Percentiles rank a stretch among this genome's conserved stretches.
phyloP scores from a whole-genome alignment of 768 basidiomycete species.

The Suillus luteus region DNA sequence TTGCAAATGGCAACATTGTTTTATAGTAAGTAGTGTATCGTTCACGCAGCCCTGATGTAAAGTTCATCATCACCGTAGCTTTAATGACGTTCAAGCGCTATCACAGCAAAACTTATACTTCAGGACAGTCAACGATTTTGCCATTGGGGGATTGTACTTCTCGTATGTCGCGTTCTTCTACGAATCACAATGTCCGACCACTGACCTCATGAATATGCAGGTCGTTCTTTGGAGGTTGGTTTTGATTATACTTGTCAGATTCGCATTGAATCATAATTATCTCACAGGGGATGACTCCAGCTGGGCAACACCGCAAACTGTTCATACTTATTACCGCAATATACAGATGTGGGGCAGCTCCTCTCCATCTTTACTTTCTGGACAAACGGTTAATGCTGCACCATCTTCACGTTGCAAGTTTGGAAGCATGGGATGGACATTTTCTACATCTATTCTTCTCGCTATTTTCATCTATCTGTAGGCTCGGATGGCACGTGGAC shows the following conservation, averaged over 20 bases:
- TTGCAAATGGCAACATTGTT: constrained; percentile 74
- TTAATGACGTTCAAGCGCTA: constrained; percentile 67
- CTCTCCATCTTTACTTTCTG: constrained; percentile 44
- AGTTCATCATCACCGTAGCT: constrained; percentile 39
- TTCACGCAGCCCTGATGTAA: background rate
- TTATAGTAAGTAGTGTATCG: constrained; percentile 55
- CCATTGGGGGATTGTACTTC: constrained; percentile 73
- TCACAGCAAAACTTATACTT: constrained; percentile 64
- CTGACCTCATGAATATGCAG: constrained; percentile 34
- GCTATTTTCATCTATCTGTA: background rate
- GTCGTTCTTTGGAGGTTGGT: constrained; percentile 79
- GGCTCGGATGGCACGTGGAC: background rate
- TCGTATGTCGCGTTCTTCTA: constrained; percentile 49
- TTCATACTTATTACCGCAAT: constrained; percentile 78
- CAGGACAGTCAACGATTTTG: constrained; percentile 52
- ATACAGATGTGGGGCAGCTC: constrained; percentile 64
- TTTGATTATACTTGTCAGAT: background rate
- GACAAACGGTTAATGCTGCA: constrained; percentile 22
- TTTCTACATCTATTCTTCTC: constrained; percentile 1
- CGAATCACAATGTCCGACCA: constrained; percentile 5
- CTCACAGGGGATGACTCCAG: constrained; percentile 56
- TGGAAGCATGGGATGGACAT: constrained; percentile 4
- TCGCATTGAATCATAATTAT: constrained; percentile 17
- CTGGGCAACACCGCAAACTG: constrained; percentile 71
- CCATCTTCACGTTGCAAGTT: background rate